phyloP scores from a whole-genome alignment of 306 rosid species.

The Prosopis cineraria region DNA sequence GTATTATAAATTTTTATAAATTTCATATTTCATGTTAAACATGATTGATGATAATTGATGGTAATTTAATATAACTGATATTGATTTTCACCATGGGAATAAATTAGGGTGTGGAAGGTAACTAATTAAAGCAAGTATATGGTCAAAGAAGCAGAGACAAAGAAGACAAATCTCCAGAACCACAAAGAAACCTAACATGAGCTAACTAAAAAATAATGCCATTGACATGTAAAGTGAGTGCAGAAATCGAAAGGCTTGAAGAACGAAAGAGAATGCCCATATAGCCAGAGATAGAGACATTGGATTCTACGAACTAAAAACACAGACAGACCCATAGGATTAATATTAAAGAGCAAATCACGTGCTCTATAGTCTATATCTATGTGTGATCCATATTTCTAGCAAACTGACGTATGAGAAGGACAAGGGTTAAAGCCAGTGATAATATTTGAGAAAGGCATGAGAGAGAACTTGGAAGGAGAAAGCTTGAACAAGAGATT shows the following conservation, averaged over 20 bases:
- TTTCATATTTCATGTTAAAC: neutral
- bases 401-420: neutral
- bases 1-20: no score
- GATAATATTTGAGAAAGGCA: slow-evolving; percentile 5
- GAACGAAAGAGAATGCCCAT: neutral
- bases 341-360: neutral
- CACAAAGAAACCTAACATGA: neutral
- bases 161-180: slow-evolving; percentile 22
- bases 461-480: slow-evolving; percentile 32
- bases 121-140: neutral
- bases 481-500: slow-evolving; percentile 32
- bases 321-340: neutral
- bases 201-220: neutral
- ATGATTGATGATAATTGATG: no score
- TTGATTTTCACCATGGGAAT: neutral
- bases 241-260: neutral
- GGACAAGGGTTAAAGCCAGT: neutral
- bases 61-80: neutral
- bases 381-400: neutral
- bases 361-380: no score
- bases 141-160: neutral
- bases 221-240: neutral
- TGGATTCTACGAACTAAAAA: slow-evolving; percentile 37
- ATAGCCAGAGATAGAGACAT: slow-evolving; percentile 15
- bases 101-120: neutral